Conservation (phyloP, 2,329 filamentous ascomycete genomes). For the Sporothrix dimorphospora region DNA sequence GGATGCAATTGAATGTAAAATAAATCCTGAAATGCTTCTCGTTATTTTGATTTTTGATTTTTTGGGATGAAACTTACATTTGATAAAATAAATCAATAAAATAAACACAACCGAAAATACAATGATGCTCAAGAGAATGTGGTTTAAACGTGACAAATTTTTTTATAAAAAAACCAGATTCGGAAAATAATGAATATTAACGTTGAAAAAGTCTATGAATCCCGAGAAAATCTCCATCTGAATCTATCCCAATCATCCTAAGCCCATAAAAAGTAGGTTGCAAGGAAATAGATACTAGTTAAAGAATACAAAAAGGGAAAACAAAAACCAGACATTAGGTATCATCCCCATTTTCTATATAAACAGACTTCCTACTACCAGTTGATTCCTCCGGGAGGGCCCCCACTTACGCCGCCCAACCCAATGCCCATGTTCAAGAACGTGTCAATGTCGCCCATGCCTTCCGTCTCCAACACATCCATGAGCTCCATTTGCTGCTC, state of each 20-base stretch:
- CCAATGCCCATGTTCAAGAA: constrained; percentile 55
- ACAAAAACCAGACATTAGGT: neutral
- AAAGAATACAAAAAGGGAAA: neutral
- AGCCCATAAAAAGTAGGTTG: neutral
- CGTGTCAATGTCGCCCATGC: constrained; percentile 63
- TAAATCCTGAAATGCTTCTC: no score
- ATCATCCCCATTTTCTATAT: neutral
- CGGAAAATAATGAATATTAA: neutral
- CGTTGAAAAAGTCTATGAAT: neutral
- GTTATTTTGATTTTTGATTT: neutral
- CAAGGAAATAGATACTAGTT: neutral
- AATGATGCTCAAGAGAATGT: no score
- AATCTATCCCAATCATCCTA: neutral
- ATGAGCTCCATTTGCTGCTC: constrained; percentile 83
- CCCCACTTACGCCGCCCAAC: constrained; percentile 31
- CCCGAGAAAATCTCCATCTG: neutral
- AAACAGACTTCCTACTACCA: neutral
- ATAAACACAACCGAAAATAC: no score
- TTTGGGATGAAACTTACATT: neutral
- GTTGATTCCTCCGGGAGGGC: neutral
- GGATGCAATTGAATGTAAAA: no score
- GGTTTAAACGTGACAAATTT: no score
- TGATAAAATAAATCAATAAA: no score
- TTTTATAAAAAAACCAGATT: neutral
- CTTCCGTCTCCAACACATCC: constrained; percentile 74